phyloP scores from a whole-genome alignment of 371 early-diverging fungal genomes.

The Batkoa obscura region DNA sequence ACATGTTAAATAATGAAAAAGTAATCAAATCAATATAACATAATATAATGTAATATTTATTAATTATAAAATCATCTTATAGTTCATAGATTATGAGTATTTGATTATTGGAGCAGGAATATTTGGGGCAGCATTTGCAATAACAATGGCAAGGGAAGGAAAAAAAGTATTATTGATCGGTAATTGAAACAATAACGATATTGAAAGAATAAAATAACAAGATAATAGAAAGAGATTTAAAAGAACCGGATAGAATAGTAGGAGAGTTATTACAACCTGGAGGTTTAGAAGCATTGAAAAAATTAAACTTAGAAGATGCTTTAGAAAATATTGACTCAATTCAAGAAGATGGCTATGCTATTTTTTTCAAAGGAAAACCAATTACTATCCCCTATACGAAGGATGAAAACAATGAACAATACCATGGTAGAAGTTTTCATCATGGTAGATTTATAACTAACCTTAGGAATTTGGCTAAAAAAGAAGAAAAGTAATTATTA shows the following conservation, averaged over 20 bases:
- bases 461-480: constrained; percentile 44
- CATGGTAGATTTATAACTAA: constrained; percentile 84
- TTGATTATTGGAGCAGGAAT: constrained; percentile 85
- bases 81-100: constrained; percentile 26
- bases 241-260: constrained; percentile 86
- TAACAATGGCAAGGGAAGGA: constrained; percentile 44
- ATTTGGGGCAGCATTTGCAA: constrained; percentile 68
- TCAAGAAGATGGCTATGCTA: constrained; percentile 66
- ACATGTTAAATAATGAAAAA: no score
- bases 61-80: background rate
- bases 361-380: constrained; percentile 29
- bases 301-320: constrained; percentile 55
- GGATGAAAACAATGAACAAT: constrained; percentile 16
- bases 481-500: constrained; percentile 24
- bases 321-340: constrained; percentile 75
- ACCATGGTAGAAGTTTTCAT: constrained; percentile 70
- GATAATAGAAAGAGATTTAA: constrained; percentile 58
- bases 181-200: constrained; percentile 7
- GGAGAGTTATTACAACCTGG: constrained; percentile 93
- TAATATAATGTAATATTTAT: no score
- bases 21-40: no score
- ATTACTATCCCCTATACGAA: constrained; percentile 37
- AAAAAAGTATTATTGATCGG: constrained; percentile 48
- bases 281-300: constrained; percentile 58
- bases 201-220: background rate